Conservation (phyloP, 2,329 filamentous ascomycete genomes). For the Penicillium concentricum region DNA sequence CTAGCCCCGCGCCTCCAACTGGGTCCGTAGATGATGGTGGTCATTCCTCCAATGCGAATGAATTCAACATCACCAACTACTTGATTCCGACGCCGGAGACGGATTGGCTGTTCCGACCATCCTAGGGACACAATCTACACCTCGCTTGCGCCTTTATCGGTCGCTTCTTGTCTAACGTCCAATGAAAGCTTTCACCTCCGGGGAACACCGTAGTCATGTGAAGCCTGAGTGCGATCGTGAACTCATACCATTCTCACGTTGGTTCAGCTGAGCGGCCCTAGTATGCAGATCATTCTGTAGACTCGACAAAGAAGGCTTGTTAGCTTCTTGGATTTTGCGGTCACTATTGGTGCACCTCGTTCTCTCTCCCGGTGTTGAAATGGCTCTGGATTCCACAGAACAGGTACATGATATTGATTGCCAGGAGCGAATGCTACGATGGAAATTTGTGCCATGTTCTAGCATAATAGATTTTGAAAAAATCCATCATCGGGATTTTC, state of each 20-base stretch:
- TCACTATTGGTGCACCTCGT: too few species aligned
- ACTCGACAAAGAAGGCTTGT: background rate
- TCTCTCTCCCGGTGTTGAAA: background rate
- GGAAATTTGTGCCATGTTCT: background rate
- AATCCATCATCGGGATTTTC: too few species aligned
- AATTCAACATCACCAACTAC: conserved; percentile 49
- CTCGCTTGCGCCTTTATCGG: too few species aligned
- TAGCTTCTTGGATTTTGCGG: background rate
- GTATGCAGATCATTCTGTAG: background rate
- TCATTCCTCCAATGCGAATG: conserved; percentile 30
- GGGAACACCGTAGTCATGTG: background rate
- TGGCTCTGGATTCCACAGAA: background rate
- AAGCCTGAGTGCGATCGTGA: background rate
- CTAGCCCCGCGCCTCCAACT: conserved; percentile 9
- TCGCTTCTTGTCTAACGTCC: background rate
- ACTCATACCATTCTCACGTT: background rate
- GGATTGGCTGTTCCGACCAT: conserved; percentile 45
- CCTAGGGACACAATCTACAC: background rate
- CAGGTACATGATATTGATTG: background rate
- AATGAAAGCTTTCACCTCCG: background rate
- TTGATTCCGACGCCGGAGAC: conserved; percentile 48
- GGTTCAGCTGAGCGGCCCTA: background rate
- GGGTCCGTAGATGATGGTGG: conserved; percentile 21
- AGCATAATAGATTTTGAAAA: background rate
- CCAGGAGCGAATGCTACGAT: background rate